A percentile compares a stretch with the other conserved stretches of the same genome.
Conservation (phyloP, 2,329 filamentous ascomycete genomes). For the Diaporthe sp. region DNA sequence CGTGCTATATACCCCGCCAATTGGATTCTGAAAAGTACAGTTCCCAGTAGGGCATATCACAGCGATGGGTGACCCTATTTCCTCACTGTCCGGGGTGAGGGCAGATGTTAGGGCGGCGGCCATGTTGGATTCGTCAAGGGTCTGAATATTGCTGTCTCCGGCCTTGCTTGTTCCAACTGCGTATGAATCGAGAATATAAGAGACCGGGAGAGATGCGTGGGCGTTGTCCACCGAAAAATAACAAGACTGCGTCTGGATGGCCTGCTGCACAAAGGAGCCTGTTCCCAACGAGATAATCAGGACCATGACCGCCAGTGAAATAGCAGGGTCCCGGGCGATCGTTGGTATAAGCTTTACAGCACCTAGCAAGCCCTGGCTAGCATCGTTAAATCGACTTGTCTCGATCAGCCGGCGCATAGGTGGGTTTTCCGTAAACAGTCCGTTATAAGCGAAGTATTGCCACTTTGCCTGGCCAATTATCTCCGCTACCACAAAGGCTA, state of each 20-base stretch:
- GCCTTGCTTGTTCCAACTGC: too few relatives aligned
- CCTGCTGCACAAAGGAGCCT: neutral
- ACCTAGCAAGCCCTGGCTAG: neutral
- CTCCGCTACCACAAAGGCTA: neutral
- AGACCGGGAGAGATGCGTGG: neutral
- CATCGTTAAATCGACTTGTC: neutral
- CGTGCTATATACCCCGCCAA: neutral
- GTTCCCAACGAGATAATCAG: neutral
- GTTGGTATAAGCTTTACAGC: neutral
- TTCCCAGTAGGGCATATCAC: neutral
- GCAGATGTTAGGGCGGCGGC: neutral
- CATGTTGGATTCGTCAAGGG: too few relatives aligned
- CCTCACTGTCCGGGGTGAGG: neutral
- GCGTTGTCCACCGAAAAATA: neutral
- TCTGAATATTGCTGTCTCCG: too few relatives aligned
- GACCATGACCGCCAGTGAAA: neutral
- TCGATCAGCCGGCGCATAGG: neutral
- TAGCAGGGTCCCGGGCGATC: neutral
- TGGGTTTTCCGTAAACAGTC: too few relatives aligned
- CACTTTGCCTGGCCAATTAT: constrained; percentile 17
- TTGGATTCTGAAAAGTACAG: neutral
- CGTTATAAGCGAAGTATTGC: too few relatives aligned
- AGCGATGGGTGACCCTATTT: neutral
- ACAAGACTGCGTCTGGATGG: neutral
- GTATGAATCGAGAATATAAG: too few relatives aligned